Conservation (phyloP, 306 rosid species). For the Castanea sativa region DNA sequence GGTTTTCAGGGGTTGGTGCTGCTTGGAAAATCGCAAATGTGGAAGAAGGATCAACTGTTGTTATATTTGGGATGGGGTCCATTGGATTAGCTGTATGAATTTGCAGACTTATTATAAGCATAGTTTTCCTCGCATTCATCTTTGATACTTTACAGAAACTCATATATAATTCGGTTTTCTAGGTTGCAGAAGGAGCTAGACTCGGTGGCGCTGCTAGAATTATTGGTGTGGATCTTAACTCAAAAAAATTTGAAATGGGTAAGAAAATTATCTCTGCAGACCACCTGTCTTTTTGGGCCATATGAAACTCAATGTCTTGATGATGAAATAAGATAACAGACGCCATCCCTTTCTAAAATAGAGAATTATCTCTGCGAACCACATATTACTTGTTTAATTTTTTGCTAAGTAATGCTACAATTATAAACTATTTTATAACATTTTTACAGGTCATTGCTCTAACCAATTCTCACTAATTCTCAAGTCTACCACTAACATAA, state of each 20-base stretch:
- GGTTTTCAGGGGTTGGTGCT: conserved; percentile 77
- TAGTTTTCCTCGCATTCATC: background rate
- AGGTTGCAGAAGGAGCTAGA: conserved; percentile 95
- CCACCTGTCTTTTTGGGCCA: no score
- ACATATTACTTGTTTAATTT: no score
- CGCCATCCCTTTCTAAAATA: no score
- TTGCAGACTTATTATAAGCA: background rate
- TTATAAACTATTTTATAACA: no score
- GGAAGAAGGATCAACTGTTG: conserved; percentile 75
- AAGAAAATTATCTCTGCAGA: conserved; percentile 10
- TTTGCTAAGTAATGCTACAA: no score
- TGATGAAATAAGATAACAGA: no score
- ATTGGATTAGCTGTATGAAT: conserved; percentile 80
- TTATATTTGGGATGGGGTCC: conserved; percentile 75
- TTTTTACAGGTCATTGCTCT: no score
- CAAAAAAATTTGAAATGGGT: conserved; percentile 66
- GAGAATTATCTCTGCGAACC: no score
- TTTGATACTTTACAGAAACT: background rate
- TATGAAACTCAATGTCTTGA: no score
- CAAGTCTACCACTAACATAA: no score
- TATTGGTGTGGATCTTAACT: conserved; percentile 79
- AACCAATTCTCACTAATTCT: no score
- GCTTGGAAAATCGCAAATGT: conserved; percentile 83
- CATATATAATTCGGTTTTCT: conserved; percentile 20
- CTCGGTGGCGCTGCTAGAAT: conserved; percentile 74